phyloP scores from a whole-genome alignment of 2,329 filamentous ascomycete genomes.

The Xylariaceae sp. region DNA sequence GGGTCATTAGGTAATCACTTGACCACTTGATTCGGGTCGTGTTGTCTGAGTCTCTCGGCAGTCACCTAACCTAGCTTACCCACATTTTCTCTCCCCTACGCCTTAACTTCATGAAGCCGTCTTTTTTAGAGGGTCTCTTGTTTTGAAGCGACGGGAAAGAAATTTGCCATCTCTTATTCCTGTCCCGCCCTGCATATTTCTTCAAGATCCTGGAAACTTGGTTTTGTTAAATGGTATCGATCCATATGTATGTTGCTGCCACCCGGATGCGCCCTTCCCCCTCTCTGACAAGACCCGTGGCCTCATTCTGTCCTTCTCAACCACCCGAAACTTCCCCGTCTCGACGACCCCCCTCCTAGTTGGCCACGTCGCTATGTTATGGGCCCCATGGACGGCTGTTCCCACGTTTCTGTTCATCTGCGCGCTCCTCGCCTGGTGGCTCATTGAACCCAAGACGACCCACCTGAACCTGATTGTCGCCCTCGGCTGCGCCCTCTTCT shows the following conservation, averaged over 20 bases:
- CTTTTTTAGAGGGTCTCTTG: slow-evolving; percentile 8
- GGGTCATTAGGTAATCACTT: not conserved
- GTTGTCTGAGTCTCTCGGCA: not conserved
- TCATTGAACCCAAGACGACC: slow-evolving; percentile 39
- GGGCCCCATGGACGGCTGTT: slow-evolving; percentile 43
- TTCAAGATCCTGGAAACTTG: not conserved
- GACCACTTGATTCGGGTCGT: no score
- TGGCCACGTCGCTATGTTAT: slow-evolving; percentile 43
- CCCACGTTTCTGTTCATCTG: slow-evolving; percentile 40
- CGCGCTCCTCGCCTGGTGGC: slow-evolving; percentile 40
- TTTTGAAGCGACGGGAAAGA: slow-evolving; percentile 10
- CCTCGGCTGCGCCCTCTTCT: slow-evolving; percentile 36
- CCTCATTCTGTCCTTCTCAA: slow-evolving; percentile 4
- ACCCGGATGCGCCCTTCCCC: slow-evolving; percentile 6
- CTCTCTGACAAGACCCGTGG: slow-evolving; percentile 6
- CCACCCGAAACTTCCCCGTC: slow-evolving; percentile 2
- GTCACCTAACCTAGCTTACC: slow-evolving; percentile 4
- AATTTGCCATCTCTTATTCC: slow-evolving; percentile 8
- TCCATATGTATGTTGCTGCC: slow-evolving; percentile 9
- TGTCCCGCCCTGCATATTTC: slow-evolving; percentile 1
- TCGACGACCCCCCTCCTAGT: slow-evolving; percentile 14
- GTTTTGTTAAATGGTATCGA: not conserved
- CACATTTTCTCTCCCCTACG: slow-evolving; percentile 10
- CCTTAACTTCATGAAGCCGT: slow-evolving; percentile 4
- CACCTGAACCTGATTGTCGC: slow-evolving; percentile 38